Base-by-base conservation (phyloP, 2,329 filamentous ascomycete genomes). In the Hypomyces perniciosus region DNA sequence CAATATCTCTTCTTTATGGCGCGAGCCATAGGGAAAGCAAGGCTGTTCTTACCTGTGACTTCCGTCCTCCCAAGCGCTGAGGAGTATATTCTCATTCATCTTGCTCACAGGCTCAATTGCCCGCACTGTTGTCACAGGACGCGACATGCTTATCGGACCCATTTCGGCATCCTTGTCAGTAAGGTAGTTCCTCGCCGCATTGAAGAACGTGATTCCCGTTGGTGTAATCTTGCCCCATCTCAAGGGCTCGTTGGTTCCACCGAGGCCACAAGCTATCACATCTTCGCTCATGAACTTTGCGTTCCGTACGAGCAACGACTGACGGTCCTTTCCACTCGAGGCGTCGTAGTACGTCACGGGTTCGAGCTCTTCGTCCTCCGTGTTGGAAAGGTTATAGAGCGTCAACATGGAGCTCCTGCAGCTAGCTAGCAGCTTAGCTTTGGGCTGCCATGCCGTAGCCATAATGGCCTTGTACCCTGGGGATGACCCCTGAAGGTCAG, bases 1-100 rank as follows among this genome's bases (percentile, higher is more conserved):
- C 43, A 44, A 30, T 37, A 9, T 1, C 12, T 29, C 3, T 20
- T 20, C 20, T 20, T 20, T 3, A 20, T 20, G 20, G 20, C 20
- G 20, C 20, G 20, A 20, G 20, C 20, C 20, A 20, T 20, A 3
- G 20, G 20, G 2, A 20, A 20, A 20, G 20, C 20, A 20, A 20
- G 10, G 20, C 1, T 7, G 2, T 54, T 43, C 61, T 48, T 52
- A 64, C 60, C 73, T 69, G 48, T 73, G 70, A 1, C 72, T 77
- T 7, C 77, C 77, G 48, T 80, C 76, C 40, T 75, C 71, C 77
- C 78, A 81, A 4, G 76, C 70, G 49, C 71, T 77, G 9, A 81
- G 67, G 6, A 80, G 58, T 2, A 78, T 61, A 26, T 67, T 71
- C 1, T 66, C 65, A 20, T 64, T 65, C 1, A 69, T 66, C 8